phyloP scores from a whole-genome alignment of 306 rosid genomes.

The Senna siamea region DNA sequence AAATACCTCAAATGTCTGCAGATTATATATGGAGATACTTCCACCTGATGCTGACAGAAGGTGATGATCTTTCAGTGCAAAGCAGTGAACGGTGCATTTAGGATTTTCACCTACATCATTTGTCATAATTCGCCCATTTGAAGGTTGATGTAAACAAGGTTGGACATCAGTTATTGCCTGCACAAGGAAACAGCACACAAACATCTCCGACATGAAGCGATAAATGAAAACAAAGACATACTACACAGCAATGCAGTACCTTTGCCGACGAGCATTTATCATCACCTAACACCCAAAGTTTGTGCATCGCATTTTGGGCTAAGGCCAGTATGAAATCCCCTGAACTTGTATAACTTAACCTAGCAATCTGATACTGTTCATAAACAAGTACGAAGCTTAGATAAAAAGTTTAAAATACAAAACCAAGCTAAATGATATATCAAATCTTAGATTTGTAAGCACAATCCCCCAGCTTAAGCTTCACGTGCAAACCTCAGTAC shows the following conservation, averaged over 20 bases:
- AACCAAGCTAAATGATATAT: background rate
- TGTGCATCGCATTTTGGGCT: constrained; percentile 19
- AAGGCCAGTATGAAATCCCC: constrained; percentile 33
- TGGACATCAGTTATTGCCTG: constrained; percentile 18
- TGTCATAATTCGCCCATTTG: constrained; percentile 6
- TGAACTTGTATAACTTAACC: constrained; percentile 11
- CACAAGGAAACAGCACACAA: background rate
- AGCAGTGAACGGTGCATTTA: background rate
- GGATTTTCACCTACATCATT: background rate
- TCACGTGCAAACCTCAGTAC: background rate
- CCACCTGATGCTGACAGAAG: constrained; percentile 33
- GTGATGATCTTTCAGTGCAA: constrained; percentile 22
- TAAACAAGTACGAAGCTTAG: background rate
- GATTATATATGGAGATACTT: constrained; percentile 25
- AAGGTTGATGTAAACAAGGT: constrained; percentile 26
- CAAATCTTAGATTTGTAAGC: background rate
- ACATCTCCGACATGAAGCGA: background rate
- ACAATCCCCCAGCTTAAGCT: background rate
- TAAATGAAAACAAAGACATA: background rate
- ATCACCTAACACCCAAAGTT: constrained; percentile 23
- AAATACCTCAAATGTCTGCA: constrained; percentile 25
- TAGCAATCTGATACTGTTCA: constrained; percentile 21
- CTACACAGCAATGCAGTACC: constrained; percentile 12
- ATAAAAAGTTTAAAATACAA: background rate
- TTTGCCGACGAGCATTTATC: constrained; percentile 15